Evolutionary conservation across 768 basidiomycete genomes (phyloP).

Genomic region (Holtermanniella nyarrowii): DNA sequence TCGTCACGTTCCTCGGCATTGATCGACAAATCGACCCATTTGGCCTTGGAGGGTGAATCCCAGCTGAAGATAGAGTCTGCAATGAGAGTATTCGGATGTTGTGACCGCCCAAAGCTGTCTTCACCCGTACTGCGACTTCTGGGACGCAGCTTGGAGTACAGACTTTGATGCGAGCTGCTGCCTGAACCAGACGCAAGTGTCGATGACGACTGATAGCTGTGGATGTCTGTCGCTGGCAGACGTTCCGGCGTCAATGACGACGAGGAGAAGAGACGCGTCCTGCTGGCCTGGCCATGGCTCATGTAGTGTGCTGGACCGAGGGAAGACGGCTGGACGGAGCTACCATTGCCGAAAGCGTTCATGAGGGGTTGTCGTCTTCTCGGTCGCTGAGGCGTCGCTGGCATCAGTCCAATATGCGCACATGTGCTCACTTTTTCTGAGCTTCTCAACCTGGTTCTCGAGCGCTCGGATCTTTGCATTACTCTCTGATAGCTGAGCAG

Average conservation of each 20-base stretch:
- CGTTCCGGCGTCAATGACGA: background rate
- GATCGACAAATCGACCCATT: background rate
- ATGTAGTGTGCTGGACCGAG: background rate
- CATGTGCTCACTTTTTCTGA: conserved; percentile 28
- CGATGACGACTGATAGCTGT: background rate
- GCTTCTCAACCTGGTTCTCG: conserved; percentile 49
- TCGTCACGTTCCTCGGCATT: conserved; percentile 7
- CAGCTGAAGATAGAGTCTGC: background rate
- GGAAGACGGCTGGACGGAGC: conserved; percentile 7
- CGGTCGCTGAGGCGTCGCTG: conserved; percentile 18
- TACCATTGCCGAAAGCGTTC: conserved; percentile 24
- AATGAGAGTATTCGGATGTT: too few relatives aligned
- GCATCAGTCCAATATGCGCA: background rate
- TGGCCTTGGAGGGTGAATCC: background rate
- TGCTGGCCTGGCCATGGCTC: background rate
- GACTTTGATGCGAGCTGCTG: background rate
- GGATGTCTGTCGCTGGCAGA: background rate
- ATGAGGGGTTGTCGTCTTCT: conserved; percentile 21
- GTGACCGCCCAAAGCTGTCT: conserved; percentile 1
- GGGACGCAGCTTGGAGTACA: background rate
- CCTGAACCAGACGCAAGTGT: background rate
- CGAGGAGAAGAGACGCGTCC: background rate
- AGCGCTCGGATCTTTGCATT: conserved; percentile 62
- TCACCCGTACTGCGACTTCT: conserved; percentile 8
- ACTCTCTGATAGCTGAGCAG: conserved; percentile 57